Evolutionary conservation across 2,329 filamentous ascomycete species (phyloP), one percentile per base, ranked within the genome.

Genomic region (Ceratocystis colombiana): DNA sequence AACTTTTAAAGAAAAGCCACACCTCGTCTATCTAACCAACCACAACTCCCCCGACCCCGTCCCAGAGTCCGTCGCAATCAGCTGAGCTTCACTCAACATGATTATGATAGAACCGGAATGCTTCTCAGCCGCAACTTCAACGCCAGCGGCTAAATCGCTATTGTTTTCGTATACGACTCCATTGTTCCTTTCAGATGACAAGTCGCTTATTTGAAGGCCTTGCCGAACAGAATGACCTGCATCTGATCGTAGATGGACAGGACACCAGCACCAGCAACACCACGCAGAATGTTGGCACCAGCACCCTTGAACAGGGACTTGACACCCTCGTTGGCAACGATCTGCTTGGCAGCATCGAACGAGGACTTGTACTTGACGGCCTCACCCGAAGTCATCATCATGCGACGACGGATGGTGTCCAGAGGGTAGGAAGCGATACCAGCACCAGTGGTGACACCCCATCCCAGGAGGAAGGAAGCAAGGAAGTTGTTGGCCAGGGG

Each of bases 281-380:
- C 95, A 96, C 94, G 94, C 84, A 99, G 94, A 78, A 99, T 99
- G 90, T 99, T 99, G 87, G 94, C 94, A 90, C 94, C 94, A 79
- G 94, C 94, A 92, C 94, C 94, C 90, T 99, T 99, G 92, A 99
- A 99, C 82, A 99, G 93, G 76, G 94, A 99, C 84, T 86, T 89
- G 82, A 95, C 83, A 86, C 94, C 94, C 86, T 97, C 94, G 83
- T 89, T 90, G 83, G 92, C 92, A 76, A 97, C 79, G 78, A 99
- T 99, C 88, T 97, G 90, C 81, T 84, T 85, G 81, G 87, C 92
- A 77, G 94, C 94, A 82, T 99, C 94, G 75, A 97, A 75, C 73
- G 94, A 96, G 79, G 87, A 89, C 80, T 88, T 90, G 90, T 99
- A 99, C 90, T 99, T 99, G 87, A 99, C 94, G 84, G 94, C 94